Evolutionary conservation across 2,329 filamentous ascomycete species (phyloP).

Genomic region (Emergomyces africanus): DNA sequence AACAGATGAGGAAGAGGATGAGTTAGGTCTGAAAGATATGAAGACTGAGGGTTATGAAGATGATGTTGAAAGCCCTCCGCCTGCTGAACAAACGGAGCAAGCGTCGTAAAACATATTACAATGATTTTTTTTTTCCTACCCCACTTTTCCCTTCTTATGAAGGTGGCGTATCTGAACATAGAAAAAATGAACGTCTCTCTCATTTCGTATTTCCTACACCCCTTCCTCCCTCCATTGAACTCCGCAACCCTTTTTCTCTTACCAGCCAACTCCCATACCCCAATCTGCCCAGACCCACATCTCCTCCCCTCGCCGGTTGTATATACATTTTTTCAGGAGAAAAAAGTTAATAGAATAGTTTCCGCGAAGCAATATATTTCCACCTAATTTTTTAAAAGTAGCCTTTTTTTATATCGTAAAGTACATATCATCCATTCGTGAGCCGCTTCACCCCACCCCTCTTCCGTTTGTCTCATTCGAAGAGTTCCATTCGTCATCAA

Average conservation of each 20-base stretch:
- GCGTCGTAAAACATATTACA: background rate
- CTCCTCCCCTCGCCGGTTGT: background rate
- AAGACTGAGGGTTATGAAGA: constrained; percentile 77
- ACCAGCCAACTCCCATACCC: background rate
- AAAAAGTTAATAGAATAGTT: background rate
- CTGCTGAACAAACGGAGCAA: background rate
- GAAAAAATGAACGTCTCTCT: too few species aligned
- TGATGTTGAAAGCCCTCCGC: constrained; percentile 21
- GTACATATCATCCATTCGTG: background rate
- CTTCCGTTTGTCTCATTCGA: background rate
- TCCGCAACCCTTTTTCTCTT: background rate
- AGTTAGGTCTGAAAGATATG: constrained; percentile 83
- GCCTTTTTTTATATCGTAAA: background rate
- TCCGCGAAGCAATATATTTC: background rate
- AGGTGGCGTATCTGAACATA: background rate
- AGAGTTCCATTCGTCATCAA: too few species aligned
- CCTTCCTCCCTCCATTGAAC: background rate
- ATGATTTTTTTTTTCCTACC: background rate
- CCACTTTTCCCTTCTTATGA: background rate
- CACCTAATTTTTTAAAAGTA: too few species aligned
- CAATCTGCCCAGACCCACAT: background rate
- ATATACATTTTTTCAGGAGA: background rate
- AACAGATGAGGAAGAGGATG: constrained; percentile 86
- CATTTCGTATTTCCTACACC: background rate
- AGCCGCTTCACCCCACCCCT: background rate